phyloP scores from a whole-genome alignment of 2,329 filamentous ascomycete genomes.

The Colletotrichum truncatum region DNA sequence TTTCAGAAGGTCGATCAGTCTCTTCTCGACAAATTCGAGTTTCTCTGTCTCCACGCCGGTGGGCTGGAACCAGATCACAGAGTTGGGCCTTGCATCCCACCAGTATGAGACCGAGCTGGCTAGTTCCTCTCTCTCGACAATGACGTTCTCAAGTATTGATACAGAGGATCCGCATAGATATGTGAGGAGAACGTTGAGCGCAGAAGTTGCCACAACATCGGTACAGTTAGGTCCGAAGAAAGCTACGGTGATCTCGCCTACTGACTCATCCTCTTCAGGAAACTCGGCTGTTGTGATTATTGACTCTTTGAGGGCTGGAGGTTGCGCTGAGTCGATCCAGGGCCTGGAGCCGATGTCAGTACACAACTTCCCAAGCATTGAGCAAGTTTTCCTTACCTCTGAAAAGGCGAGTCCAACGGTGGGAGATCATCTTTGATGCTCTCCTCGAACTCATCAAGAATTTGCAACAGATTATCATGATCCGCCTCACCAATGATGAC shows the following conservation, averaged over 20 bases:
- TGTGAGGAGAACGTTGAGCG: slow-evolving; percentile 80
- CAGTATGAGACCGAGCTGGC: slow-evolving; percentile 86
- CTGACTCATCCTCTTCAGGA: slow-evolving; percentile 95
- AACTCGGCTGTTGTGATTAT: slow-evolving; percentile 85
- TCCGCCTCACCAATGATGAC: slow-evolving; percentile 93
- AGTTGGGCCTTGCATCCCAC: slow-evolving; percentile 82
- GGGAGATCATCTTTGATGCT: slow-evolving; percentile 87
- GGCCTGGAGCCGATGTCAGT: slow-evolving; percentile 55
- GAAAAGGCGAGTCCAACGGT: slow-evolving; percentile 77
- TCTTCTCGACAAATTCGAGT: slow-evolving; percentile 83
- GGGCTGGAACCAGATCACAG: slow-evolving; percentile 85
- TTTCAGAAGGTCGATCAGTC: slow-evolving; percentile 84
- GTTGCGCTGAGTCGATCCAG: slow-evolving; percentile 88
- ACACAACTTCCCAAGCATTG: slow-evolving; percentile 8
- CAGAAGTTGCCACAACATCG: slow-evolving; percentile 73
- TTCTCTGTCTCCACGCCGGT: slow-evolving; percentile 89
- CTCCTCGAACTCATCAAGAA: slow-evolving; percentile 88
- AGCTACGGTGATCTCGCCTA: slow-evolving; percentile 84
- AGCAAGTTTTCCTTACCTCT: slow-evolving; percentile 52
- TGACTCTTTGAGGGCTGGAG: slow-evolving; percentile 76
- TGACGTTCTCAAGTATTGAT: slow-evolving; percentile 86
- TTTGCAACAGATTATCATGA: slow-evolving; percentile 79
- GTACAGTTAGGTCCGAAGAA: slow-evolving; percentile 89
- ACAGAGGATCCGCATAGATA: slow-evolving; percentile 95
- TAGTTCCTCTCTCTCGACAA: slow-evolving; percentile 93